phyloP scores from a whole-genome alignment of 2,329 filamentous ascomycete species.

The Erysiphe pulchra region DNA sequence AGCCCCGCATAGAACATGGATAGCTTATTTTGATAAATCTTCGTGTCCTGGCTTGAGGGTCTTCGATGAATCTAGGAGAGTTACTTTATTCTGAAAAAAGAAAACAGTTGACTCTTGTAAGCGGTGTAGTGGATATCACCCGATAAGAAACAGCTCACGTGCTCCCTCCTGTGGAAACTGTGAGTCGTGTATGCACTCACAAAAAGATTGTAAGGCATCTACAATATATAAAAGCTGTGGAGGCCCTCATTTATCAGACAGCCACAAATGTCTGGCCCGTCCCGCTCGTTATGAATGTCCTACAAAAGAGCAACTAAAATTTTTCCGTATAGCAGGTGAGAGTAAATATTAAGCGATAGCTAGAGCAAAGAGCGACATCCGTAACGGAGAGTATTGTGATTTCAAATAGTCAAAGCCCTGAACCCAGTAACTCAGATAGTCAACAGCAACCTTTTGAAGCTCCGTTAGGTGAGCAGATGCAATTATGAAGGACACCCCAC shows the following conservation, averaged over 20 bases:
- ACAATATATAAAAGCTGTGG: not conserved
- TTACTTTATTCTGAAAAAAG: too few species aligned
- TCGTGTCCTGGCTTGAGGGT: not conserved
- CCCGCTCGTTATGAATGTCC: not conserved
- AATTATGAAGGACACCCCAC: too few species aligned
- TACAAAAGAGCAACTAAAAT: not conserved
- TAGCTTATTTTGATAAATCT: not conserved
- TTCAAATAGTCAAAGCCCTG: too few species aligned
- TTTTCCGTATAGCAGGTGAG: too few species aligned
- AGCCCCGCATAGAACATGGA: not conserved
- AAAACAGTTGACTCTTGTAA: not conserved
- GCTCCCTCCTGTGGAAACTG: not conserved
- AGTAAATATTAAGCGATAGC: too few species aligned
- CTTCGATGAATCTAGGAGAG: not conserved
- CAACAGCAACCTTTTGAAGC: too few species aligned
- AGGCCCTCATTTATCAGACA: not conserved
- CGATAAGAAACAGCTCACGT: too few species aligned
- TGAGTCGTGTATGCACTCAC: not conserved
- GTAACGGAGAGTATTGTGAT: too few species aligned
- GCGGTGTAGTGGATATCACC: too few species aligned
- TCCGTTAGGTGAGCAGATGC: too few species aligned
- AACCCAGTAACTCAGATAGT: too few species aligned
- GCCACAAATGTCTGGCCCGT: not conserved
- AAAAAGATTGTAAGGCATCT: not conserved
- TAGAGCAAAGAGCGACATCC: too few species aligned